These are phyloP conservation scores for Pseudogymnoascus sp. DNA, from an alignment of 2,329 filamentous ascomycete species.

Conservation along the genomic window DNA sequence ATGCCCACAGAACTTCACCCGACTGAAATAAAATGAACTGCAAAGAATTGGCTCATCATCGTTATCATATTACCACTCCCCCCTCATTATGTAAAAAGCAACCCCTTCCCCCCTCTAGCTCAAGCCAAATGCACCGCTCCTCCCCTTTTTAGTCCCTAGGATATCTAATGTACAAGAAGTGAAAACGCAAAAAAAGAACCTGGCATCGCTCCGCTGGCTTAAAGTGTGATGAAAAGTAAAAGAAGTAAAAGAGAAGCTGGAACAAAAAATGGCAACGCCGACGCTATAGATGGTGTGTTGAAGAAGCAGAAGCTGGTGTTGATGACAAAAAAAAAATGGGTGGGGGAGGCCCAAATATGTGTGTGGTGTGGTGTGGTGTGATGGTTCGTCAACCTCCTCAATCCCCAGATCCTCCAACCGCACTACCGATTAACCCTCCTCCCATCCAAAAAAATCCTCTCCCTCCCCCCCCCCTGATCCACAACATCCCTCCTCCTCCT, in stretches of 20 bases:
- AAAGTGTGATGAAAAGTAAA: background rate
- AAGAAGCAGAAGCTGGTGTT: background rate
- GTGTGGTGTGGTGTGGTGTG: background rate
- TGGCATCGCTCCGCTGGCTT: background rate
- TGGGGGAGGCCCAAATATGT: no score
- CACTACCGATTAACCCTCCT: background rate
- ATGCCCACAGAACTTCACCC: no score
- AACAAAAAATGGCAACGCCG: background rate
- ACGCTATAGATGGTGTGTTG: background rate
- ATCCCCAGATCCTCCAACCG: no score
- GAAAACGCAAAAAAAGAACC: background rate
- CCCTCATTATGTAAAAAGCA: background rate
- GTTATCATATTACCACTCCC: background rate
- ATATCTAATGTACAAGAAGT: background rate
- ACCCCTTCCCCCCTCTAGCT: background rate
- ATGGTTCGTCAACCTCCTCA: background rate
- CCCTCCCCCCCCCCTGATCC: background rate
- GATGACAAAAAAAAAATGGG: background rate
- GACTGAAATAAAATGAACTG: no score
- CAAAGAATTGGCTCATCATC: no score
- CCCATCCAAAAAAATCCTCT: background rate
- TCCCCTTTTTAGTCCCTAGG: background rate
- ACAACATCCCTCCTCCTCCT: slow-evolving; percentile 25
- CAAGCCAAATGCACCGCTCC: background rate
- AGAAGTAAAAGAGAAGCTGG: background rate